These are phyloP conservation scores for Pleurotus giganteus DNA, from an alignment of 768 basidiomycete genomes.

Conservation along the genomic window DNA sequence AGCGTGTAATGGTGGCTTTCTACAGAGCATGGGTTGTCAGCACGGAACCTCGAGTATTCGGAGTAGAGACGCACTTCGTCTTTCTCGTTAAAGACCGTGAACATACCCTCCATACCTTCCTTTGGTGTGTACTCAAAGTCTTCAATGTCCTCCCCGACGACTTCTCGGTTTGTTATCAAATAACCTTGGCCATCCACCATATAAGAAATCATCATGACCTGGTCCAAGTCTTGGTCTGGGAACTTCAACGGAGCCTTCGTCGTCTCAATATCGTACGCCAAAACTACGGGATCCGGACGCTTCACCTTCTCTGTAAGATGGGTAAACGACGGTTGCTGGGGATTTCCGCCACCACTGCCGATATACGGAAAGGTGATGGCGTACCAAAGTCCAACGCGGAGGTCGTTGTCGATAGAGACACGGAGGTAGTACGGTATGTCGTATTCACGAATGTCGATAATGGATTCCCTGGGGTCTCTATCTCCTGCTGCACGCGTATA, in stretches of 20 bases:
- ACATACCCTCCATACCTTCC: constrained; percentile 96
- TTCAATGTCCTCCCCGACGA: constrained; percentile 95
- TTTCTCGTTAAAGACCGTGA: constrained; percentile 90
- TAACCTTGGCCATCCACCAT: constrained; percentile 99
- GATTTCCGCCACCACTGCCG: constrained; percentile 27
- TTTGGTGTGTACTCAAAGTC: constrained; percentile 99
- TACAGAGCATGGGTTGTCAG: constrained; percentile 24
- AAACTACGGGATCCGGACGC: constrained; percentile 97
- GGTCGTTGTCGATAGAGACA: constrained; percentile 98
- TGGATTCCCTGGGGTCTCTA: constrained; percentile 84
- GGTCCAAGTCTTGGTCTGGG: constrained; percentile 92
- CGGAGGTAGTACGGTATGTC: constrained; percentile 98
- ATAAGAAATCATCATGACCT: constrained; percentile 99
- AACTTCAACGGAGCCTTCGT: constrained; percentile 99
- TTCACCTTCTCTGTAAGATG: constrained; percentile 84
- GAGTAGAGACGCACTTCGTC: constrained; percentile 63
- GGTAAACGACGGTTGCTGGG: constrained; percentile 73
- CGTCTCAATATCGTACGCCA: constrained; percentile 99
- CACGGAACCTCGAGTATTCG: background rate
- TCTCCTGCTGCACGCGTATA: constrained; percentile 37
- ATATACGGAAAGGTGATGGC: constrained; percentile 61
- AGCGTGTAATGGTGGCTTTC: constrained; percentile 79
- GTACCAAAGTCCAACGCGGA: constrained; percentile 99
- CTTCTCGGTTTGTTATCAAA: constrained; percentile 96
- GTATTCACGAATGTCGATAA: constrained; percentile 93